Conservation (phyloP, 345 rosid genomes). For the Syzygium oleosum region DNA sequence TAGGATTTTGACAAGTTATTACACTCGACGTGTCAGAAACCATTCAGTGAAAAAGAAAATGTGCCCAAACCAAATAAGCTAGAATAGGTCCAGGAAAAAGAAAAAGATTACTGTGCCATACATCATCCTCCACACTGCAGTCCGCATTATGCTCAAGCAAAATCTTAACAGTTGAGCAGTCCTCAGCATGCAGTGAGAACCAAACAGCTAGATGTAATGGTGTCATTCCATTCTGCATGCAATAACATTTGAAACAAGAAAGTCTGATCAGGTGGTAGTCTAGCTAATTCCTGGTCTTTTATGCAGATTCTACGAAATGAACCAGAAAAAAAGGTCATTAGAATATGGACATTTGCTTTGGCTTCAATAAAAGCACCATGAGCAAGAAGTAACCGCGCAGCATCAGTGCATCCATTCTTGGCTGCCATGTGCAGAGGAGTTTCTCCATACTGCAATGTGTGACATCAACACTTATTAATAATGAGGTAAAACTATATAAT, state of each 20-base stretch:
- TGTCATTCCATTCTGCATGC: constrained; percentile 93
- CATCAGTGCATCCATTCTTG: constrained; percentile 88
- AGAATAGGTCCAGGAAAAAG: background rate
- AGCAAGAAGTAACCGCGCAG: constrained; percentile 68
- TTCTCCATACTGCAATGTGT: constrained; percentile 74
- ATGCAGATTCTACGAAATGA: background rate
- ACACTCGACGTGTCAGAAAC: background rate
- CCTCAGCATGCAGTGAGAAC: constrained; percentile 77
- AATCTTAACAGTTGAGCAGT: constrained; percentile 70
- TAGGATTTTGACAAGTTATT: background rate
- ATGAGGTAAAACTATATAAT: background rate
- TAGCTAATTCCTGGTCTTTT: background rate
- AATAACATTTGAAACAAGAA: background rate
- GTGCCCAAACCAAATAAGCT: background rate
- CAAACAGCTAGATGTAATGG: constrained; percentile 98
- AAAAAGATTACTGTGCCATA: constrained; percentile 10
- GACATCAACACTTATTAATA: background rate
- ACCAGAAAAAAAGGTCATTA: constrained; percentile 3
- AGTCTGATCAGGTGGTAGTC: background rate
- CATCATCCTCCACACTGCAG: constrained; percentile 88
- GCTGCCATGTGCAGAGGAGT: constrained; percentile 99
- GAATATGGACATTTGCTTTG: constrained; percentile 65
- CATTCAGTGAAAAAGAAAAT: background rate
- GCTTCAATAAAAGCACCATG: constrained; percentile 88
- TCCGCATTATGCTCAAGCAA: constrained; percentile 81